phyloP scores from a whole-genome alignment of 768 basidiomycete genomes.

The Rhodocollybia butyracea region DNA sequence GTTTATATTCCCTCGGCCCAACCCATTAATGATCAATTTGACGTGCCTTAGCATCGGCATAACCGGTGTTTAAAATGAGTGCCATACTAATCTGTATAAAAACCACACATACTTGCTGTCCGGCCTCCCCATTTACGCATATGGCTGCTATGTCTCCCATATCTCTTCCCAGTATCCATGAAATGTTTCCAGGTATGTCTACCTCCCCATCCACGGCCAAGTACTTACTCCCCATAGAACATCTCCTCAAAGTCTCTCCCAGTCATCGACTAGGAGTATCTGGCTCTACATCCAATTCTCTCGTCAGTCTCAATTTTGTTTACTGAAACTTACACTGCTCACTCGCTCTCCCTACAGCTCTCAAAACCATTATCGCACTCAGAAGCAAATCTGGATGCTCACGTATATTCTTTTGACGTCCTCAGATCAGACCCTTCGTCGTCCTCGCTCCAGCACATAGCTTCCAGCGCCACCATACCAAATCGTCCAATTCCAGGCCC shows the following conservation, averaged over 20 bases:
- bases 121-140: not conserved
- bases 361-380: not conserved
- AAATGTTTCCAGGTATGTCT: conserved; percentile 52
- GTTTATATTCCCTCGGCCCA: conserved; percentile 8
- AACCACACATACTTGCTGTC: not conserved
- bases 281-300: not conserved
- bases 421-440: conserved; percentile 8
- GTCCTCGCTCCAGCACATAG: conserved; percentile 6
- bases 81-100: too few species aligned
- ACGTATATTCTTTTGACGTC: conserved; percentile 7
- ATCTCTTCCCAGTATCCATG: conserved; percentile 47
- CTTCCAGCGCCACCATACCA: conserved; percentile 4
- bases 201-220: not conserved
- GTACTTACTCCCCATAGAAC: conserved; percentile 7
- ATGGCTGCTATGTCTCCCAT: conserved; percentile 1
- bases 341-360: not conserved
- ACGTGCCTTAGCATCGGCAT: too few species aligned
- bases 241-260: conserved; percentile 12
- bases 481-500: not conserved
- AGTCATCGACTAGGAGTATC: not conserved
- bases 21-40: too few species aligned
- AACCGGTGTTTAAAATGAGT: too few species aligned
- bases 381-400: not conserved
- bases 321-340: not conserved
- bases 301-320: not conserved